Evolutionary conservation across 2,329 filamentous ascomycete genomes (phyloP), one percentile per base, ranked within the genome.

Genomic region (Cladosporium sphaerospermum): DNA sequence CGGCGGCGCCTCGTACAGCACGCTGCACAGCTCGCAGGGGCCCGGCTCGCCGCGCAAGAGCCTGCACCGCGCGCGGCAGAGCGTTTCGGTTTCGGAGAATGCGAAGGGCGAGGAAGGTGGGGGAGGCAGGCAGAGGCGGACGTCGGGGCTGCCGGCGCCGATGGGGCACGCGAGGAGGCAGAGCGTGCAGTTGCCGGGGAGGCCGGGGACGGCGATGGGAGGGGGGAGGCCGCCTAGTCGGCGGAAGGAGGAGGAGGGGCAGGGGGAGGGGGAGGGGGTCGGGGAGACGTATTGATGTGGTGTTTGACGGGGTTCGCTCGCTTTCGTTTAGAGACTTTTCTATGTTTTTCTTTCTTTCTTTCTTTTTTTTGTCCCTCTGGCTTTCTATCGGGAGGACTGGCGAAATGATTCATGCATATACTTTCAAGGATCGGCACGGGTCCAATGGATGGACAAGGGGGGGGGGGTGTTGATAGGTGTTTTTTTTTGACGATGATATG

Each of bases 141-240:
- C 69, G 47, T 73, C 74, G 14, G 75, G 73, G 1, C 76, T 81
- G 44, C 77, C 80, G 6, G 72, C 73, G 9, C 74, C 77, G 34
- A 70, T 67, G 8, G 61, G 79, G 10, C 28, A 53, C 56, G 18
- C 56, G 55, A 54, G 36, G 60, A 60, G 48, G 61, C 54, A 44
- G 40, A 57, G 52, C 11, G 52, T 50, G 10, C 54, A 53, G 16
- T 67, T 9, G 51, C 64, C 13, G 57, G 63, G 18, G 55, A 39
- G 52, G 56, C 52, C 42, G 18, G 23, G 23, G 23, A 28, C 23
- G 23, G 23, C 23, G 23, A 28, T 28, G 23, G 23, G 23, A 54
- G 48, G 66, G 71, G 50, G 56, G 59, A 78, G 74, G 31, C 75
- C 74, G 14, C 72, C 76, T 9, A 70, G 71, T 50, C 66, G 73